Evolutionary conservation across 176 grass and related monocot genomes (phyloP).

Genomic region (Phoenix roebelenii): DNA sequence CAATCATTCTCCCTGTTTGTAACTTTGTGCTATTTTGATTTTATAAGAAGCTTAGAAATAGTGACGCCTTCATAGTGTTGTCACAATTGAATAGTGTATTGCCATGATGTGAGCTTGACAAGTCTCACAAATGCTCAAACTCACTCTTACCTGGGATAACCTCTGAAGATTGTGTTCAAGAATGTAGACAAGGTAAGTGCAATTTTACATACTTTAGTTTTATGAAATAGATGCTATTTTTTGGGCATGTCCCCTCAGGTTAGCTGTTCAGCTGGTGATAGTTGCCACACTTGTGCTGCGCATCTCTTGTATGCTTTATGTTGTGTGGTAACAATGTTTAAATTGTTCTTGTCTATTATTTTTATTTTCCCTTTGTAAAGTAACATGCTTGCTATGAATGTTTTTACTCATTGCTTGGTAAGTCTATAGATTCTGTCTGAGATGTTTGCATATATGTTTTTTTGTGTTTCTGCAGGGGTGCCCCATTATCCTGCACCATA

Average conservation of each 20-base stretch:
- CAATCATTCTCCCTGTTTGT: neutral
- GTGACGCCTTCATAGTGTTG: conserved; percentile 13
- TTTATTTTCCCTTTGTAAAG: neutral
- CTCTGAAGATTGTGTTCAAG: conserved; percentile 25
- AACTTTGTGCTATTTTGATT: neutral
- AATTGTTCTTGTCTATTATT: conserved; percentile 5
- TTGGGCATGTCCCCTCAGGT: conserved; percentile 22
- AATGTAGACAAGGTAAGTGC: conserved; percentile 29
- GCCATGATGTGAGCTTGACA: conserved; percentile 25
- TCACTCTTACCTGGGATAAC: conserved; percentile 7
- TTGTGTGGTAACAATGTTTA: conserved; percentile 33
- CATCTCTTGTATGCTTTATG: conserved; percentile 31
- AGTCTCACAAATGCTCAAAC: conserved; percentile 5
- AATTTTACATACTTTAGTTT: conserved; percentile 25
- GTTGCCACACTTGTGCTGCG: conserved; percentile 21
- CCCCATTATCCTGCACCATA: conserved; percentile 42
- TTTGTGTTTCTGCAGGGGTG: conserved; percentile 28
- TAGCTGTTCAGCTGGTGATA: conserved; percentile 24
- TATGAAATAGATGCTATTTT: conserved; percentile 23
- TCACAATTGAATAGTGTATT: conserved; percentile 18
- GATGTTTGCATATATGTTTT: conserved; percentile 35
- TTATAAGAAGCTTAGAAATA: conserved; percentile 13
- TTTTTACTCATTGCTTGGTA: neutral
- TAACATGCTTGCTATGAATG: no score
- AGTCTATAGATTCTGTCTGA: conserved; percentile 24